Evolutionary conservation across 2,329 filamentous ascomycete genomes (phyloP), one percentile per base, ranked within the genome.

Genomic region (Ophiostoma himal-ulmi): DNA sequence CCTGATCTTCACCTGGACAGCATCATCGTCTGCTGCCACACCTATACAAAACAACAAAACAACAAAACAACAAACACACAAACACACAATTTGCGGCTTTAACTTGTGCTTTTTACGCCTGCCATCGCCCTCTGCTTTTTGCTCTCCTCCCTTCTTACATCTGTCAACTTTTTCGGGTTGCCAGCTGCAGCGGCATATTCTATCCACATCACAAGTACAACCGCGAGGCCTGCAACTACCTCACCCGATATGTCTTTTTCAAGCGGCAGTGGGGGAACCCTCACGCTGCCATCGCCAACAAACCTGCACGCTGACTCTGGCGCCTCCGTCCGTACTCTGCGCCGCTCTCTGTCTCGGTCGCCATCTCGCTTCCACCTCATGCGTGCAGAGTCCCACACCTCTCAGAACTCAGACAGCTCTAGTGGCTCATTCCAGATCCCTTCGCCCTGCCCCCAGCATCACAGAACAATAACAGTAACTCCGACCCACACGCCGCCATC

Each of bases 341-440:
- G 94, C 74, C 91, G 93, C 75, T 97, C 94, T 36, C 84, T 97
- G 73, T 97, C 94, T 71, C 88, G 93, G 76, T 97, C 94, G n/a
- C 94, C 94, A 13, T 97, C 94, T 41, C 96, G 95, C 79, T 94
- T 95, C 78, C 85, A 87, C 70, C 82, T 96, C 48, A 78, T 80
- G 68, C 83, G 84, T 73, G 78, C 81, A 65, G 79, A 79, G 64
- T 85, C 84, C 0, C 81, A 83, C 73, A 80, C 78, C 54, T 85
- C 84, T 0, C 81, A 84, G 72, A 80, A 78, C 71, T 82, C 83
- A 17, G 80, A 84, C 44, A 77, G 78, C 73, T 86, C 88, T 70
- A 81, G 82, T 65, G 84, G 83, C 67, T 86, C 88, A 34, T 87
- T 89, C 37, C 85, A 84, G 30, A 82, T 84, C 70, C 81, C 83